Evolutionary conservation across 768 basidiomycete genomes (phyloP).

Genomic region (Agaricus subrufescens): DNA sequence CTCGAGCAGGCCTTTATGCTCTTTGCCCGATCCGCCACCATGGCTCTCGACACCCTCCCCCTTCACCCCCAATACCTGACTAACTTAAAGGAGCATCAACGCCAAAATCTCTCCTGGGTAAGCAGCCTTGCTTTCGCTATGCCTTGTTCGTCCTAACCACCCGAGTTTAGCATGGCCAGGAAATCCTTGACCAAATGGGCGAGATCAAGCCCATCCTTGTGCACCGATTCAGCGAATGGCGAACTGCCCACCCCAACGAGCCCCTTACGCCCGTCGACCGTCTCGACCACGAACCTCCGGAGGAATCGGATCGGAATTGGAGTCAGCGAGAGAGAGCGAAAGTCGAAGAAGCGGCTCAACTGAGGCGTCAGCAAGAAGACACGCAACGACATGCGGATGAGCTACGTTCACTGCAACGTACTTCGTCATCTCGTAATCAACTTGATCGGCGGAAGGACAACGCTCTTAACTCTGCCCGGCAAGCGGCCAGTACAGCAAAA

Average conservation of each 20-base stretch:
- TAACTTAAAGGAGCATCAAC: slow-evolving; percentile 51
- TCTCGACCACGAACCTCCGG: slow-evolving; percentile 17
- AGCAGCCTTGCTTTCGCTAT: background rate
- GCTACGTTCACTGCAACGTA: slow-evolving; percentile 20
- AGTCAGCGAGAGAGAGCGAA: slow-evolving; percentile 20
- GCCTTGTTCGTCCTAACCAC: background rate
- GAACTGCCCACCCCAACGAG: slow-evolving; percentile 35
- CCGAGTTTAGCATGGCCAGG: slow-evolving; percentile 60
- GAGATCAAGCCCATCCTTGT: slow-evolving; percentile 62
- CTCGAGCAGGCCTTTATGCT: slow-evolving; percentile 69
- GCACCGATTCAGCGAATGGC: slow-evolving; percentile 61
- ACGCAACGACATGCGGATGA: slow-evolving; percentile 27
- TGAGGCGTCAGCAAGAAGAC: slow-evolving; percentile 32
- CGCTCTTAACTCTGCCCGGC: slow-evolving; percentile 16
- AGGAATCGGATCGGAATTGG: slow-evolving; percentile 19
- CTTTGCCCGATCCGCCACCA: slow-evolving; percentile 67
- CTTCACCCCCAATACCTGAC: slow-evolving; percentile 60
- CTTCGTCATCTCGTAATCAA: background rate
- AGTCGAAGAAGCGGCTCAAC: slow-evolving; percentile 31
- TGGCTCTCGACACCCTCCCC: slow-evolving; percentile 78
- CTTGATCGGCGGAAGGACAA: slow-evolving; percentile 18
- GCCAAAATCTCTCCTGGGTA: slow-evolving; percentile 66
- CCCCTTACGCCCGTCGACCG: slow-evolving; percentile 16
- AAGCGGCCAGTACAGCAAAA: background rate
- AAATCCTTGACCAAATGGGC: slow-evolving; percentile 63